phyloP scores from a whole-genome alignment of 2,329 filamentous ascomycete genomes.

The Penicillium verrucosum region DNA sequence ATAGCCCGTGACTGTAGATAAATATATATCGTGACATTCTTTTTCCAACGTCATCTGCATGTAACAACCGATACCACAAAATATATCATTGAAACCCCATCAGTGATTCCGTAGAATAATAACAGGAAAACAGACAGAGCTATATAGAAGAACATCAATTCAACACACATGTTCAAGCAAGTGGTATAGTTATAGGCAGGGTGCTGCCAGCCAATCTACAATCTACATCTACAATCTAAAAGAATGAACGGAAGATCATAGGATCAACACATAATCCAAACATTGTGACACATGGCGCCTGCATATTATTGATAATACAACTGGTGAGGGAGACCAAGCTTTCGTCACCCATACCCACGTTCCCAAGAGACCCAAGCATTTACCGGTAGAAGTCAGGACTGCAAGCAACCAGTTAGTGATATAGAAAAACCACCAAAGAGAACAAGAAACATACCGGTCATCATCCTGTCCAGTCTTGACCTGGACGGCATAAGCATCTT shows the following conservation, averaged over 20 bases:
- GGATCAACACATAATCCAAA: not conserved
- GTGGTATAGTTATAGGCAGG: not conserved
- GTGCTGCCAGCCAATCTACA: not conserved
- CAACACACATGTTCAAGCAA: not conserved
- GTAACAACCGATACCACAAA: not conserved
- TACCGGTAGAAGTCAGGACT: conserved; percentile 90
- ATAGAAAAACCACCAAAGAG: not conserved
- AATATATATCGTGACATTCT: too few relatives aligned
- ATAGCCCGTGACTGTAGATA: too few relatives aligned
- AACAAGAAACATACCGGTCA: conserved; percentile 50
- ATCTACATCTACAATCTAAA: not conserved
- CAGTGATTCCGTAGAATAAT: not conserved
- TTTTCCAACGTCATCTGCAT: not conserved
- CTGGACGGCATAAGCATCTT: conserved; percentile 95
- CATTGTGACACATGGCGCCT: conserved; percentile 9
- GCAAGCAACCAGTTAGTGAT: conserved; percentile 50
- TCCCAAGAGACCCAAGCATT: conserved; percentile 6
- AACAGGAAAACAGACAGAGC: not conserved
- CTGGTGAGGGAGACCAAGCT: conserved; percentile 20
- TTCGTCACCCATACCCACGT: conserved; percentile 20
- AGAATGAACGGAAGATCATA: not conserved
- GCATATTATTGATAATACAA: conserved; percentile 32
- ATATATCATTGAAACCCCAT: not conserved
- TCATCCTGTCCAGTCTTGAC: conserved; percentile 78
- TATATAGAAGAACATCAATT: not conserved